phyloP scores from a whole-genome alignment of 2,329 filamentous ascomycete species.

The Aspergillus ochraceus region DNA sequence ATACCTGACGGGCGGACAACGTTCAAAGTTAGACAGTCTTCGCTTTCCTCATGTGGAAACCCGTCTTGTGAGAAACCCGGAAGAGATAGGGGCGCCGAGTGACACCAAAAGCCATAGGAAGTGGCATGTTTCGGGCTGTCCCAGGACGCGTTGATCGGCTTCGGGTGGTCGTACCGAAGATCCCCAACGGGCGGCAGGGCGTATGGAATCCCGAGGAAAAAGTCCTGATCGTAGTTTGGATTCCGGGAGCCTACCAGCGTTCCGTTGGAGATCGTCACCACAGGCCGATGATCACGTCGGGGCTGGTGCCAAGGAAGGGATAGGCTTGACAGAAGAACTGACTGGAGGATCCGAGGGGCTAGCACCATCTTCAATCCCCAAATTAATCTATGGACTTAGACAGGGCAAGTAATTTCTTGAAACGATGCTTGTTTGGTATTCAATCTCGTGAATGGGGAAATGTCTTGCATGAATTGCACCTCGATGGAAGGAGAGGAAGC shows the following conservation, averaged over 20 bases:
- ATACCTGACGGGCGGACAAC: slow-evolving; percentile 17
- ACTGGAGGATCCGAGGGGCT: not conserved
- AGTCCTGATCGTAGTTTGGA: slow-evolving; percentile 15
- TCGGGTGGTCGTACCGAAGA: slow-evolving; percentile 9
- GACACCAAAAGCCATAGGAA: slow-evolving; percentile 6
- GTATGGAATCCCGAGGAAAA: slow-evolving; percentile 21
- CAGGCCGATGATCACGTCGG: not conserved
- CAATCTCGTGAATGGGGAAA: too few relatives aligned
- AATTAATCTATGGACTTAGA: too few relatives aligned
- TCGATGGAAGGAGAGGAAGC: not conserved
- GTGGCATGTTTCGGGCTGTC: slow-evolving; percentile 9
- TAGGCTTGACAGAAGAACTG: not conserved
- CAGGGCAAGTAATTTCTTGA: too few relatives aligned
- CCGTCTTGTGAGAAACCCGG: slow-evolving; percentile 5
- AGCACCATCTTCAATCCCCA: not conserved
- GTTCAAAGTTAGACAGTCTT: slow-evolving; percentile 26
- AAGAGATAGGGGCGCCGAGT: slow-evolving; percentile 1
- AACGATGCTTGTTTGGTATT: too few relatives aligned
- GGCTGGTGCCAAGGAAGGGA: not conserved
- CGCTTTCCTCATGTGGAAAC: slow-evolving; percentile 8
- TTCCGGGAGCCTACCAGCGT: slow-evolving; percentile 12
- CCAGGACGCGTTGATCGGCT: slow-evolving; percentile 10
- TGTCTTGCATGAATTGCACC: too few relatives aligned
- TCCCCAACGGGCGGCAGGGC: slow-evolving; percentile 14
- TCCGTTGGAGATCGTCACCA: slow-evolving; percentile 8